Conservation (phyloP, 495 filamentous ascomycete species). For the Sabuloglossum arenarium region DNA sequence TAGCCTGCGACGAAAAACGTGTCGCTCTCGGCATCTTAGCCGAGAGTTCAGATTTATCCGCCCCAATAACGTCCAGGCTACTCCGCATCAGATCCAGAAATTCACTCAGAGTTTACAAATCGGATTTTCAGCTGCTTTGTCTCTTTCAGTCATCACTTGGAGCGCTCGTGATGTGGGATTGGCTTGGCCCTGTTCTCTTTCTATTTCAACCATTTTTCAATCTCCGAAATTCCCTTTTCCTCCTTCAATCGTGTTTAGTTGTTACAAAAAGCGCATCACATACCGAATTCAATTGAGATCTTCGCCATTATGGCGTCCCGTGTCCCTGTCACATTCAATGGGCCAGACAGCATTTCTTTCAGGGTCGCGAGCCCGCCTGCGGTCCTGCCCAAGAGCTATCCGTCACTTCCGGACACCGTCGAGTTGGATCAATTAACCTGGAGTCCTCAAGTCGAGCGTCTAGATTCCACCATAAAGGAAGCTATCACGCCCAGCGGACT, state of each 20-base stretch:
- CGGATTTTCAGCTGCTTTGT: no score
- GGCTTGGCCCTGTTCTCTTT: no score
- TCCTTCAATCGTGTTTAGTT: neutral
- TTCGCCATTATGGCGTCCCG: neutral
- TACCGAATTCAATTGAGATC: no score
- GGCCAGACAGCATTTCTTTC: neutral
- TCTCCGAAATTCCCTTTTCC: neutral
- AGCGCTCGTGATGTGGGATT: no score
- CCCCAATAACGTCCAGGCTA: no score
- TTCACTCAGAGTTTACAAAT: no score
- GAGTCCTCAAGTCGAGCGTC: neutral
- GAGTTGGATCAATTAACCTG: slow-evolving; percentile 1
- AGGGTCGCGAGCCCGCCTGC: neutral
- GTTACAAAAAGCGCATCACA: no score
- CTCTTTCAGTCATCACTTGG: no score
- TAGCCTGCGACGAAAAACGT: neutral
- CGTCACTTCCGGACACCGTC: neutral
- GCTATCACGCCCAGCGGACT: neutral
- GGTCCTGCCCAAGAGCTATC: neutral
- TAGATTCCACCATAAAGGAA: neutral
- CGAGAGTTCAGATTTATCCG: no score
- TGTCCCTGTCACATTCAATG: neutral
- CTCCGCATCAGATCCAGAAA: no score
- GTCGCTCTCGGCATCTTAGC: neutral
- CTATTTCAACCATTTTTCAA: no score